Evolutionary conservation across 345 rosid genomes (phyloP).

Genomic region (Gossypium bickii): DNA sequence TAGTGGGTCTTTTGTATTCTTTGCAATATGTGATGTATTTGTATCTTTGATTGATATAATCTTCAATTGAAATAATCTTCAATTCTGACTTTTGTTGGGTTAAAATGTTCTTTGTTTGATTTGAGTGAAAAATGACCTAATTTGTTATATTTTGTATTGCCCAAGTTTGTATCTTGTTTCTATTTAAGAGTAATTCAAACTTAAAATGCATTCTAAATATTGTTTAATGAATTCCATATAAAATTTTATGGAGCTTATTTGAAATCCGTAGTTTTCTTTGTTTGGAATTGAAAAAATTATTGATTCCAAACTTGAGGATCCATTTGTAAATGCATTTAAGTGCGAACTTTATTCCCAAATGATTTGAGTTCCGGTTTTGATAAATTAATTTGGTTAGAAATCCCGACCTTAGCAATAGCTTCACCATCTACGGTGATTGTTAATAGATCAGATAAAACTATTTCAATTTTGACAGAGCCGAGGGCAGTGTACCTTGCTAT

Average conservation of each 20-base stretch:
- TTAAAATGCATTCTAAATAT: background rate
- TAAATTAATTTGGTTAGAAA: background rate
- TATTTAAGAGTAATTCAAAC: background rate
- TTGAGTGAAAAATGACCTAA: background rate
- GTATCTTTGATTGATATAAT: background rate
- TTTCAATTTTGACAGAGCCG: background rate
- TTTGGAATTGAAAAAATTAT: background rate
- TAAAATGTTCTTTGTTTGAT: background rate
- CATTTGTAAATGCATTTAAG: background rate
- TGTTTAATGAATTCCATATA: background rate
- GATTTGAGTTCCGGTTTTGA: background rate
- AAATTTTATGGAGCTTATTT: background rate
- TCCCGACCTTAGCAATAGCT: background rate
- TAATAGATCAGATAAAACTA: background rate
- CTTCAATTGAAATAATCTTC: background rate
- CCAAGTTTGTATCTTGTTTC: background rate
- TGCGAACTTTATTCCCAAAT: background rate
- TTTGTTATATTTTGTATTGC: background rate
- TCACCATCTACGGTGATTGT: background rate
- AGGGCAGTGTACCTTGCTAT: background rate
- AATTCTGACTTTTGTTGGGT: background rate
- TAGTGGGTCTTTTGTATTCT: background rate
- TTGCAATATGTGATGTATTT: background rate
- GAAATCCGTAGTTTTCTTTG: constrained; percentile 6
- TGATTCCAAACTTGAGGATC: background rate